phyloP scores from a whole-genome alignment of 139 green algal species.

The Micromonas commoda region DNA sequence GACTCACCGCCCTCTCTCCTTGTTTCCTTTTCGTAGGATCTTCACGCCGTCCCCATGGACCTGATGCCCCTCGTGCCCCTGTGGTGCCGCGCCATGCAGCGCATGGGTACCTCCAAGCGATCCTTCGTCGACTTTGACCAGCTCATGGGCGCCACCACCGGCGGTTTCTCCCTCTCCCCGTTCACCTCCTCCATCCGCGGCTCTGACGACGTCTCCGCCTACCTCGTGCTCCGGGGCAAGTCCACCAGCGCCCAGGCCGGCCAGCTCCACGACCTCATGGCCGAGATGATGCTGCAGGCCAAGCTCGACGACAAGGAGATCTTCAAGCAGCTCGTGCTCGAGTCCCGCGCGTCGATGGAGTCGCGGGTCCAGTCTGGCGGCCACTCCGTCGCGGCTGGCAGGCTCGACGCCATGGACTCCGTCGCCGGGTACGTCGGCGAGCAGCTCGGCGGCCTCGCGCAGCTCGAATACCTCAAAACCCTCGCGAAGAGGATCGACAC shows the following conservation, averaged over 20 bases:
- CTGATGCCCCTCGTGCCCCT: slow-evolving; percentile 94
- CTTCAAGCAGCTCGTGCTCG: slow-evolving; percentile 95
- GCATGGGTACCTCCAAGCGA: slow-evolving; percentile 84
- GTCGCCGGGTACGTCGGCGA: slow-evolving; percentile 75
- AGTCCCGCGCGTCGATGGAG: slow-evolving; percentile 85
- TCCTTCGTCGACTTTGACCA: slow-evolving; percentile 90
- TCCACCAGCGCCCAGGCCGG: slow-evolving; percentile 75
- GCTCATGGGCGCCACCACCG: slow-evolving; percentile 93
- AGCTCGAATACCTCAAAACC: slow-evolving; percentile 79
- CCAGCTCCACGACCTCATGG: slow-evolving; percentile 81
- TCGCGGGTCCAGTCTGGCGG: slow-evolving; percentile 62
- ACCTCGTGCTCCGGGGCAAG: slow-evolving; percentile 81
- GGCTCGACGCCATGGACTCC: slow-evolving; percentile 79
- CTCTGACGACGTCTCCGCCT: slow-evolving; percentile 56
- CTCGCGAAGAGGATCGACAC: slow-evolving; percentile 76
- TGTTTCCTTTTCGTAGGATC: too few relatives aligned
- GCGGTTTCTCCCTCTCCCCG: slow-evolving; percentile 81
- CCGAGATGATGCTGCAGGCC: slow-evolving; percentile 71
- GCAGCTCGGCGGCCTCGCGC: slow-evolving; percentile 79
- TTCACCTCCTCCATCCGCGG: slow-evolving; percentile 62
- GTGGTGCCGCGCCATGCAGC: slow-evolving; percentile 77
- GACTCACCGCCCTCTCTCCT: too few relatives aligned
- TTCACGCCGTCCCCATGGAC: slow-evolving; percentile 56
- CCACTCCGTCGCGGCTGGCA: slow-evolving; percentile 70
- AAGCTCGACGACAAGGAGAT: slow-evolving; percentile 79